phyloP scores from a whole-genome alignment of 805 yeast genomes.

The Ogataea saltuana region DNA sequence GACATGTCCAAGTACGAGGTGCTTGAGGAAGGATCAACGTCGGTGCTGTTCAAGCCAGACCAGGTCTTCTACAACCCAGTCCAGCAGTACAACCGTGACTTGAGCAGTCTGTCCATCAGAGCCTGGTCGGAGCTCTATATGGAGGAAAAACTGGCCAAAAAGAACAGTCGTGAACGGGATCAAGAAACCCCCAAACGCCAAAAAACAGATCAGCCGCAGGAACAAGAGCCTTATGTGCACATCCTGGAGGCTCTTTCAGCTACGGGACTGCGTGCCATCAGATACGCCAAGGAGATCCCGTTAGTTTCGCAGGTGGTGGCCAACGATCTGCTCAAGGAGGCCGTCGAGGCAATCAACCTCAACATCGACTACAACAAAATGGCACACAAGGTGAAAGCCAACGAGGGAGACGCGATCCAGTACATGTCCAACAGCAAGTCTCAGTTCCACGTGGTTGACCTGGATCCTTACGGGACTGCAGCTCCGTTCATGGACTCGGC shows the following conservation, averaged over 20 bases:
- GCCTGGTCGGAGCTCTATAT: conserved; percentile 77
- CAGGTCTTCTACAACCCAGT: conserved; percentile 95
- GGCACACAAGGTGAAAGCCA: conserved; percentile 55
- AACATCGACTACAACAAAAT: conserved; percentile 72
- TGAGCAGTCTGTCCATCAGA: conserved; percentile 78
- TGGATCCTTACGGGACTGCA: conserved; percentile 98
- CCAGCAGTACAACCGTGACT: conserved; percentile 94
- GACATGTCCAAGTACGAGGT: conserved; percentile 31
- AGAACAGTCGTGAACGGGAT: conserved; percentile 27
- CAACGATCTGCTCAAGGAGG: conserved; percentile 83
- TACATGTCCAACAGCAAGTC: conserved; percentile 61
- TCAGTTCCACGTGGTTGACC: conserved; percentile 80
- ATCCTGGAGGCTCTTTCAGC: conserved; percentile 92
- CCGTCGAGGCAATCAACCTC: conserved; percentile 75
- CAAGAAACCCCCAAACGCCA: conserved; percentile 3
- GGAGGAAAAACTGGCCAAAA: conserved; percentile 36
- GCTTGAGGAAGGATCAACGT: conserved; percentile 78
- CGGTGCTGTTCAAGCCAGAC: conserved; percentile 76
- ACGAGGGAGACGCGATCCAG: conserved; percentile 88
- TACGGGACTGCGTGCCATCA: conserved; percentile 88
- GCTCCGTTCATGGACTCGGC: conserved; percentile 95
- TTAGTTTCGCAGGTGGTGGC: conserved; percentile 73
- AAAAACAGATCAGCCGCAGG: conserved; percentile 8
- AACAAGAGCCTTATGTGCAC: conserved; percentile 50
- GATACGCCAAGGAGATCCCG: conserved; percentile 92